Base-by-base conservation (phyloP, 2,329 filamentous ascomycete genomes). In the Ophiostoma pallidulum region DNA sequence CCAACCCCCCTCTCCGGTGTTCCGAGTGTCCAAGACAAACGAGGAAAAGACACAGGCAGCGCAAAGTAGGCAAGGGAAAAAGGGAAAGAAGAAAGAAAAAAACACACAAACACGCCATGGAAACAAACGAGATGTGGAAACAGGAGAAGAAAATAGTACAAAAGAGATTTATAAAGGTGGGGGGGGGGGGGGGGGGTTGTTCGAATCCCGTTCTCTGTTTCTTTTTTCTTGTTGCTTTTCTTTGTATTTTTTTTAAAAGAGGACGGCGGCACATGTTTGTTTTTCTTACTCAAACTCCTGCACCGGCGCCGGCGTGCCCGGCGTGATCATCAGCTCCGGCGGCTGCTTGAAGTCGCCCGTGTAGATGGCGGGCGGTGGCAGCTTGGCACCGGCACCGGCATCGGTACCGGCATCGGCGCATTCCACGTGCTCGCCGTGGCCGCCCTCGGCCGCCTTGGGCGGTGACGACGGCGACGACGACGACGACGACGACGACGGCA, bases 251-350 rank as follows among this genome's bases (percentile, higher is more conserved):
- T 6, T 5, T 28, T 6, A 28, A 28, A 28, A 28, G 6, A 28
- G 10, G 6, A 28, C 24, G 6, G 24, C 24, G 24, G 10, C 24
- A 10, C 24, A 28, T 6, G 24, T n/a, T n/a, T n/a, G n/a, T n/a
- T 9, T 14, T 4, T 8, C 18, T 36, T 29, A 53, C 4, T 50
- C 47, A 35, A 50, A 53, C n/a, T 47, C 40, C 24, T 49, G 12
- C 2, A 35, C 16, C 0, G 64, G 58, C 1, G 62, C 63, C 3
- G 74, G 72, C 1, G 74, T 76, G 14, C 68, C 72, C 0, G 72
- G 71, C 0, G 73, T 75, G n/a, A 77, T 56, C 35, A 66, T 68
- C 0, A 75, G 56, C 33, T 70, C 62, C 0, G 73, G 72, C 0
- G 69, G 59, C 14, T 33, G 29, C 18, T 47, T 45, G 8, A 31